These are phyloP conservation scores for Penicillium bialowiezense DNA, from an alignment of 495 filamentous ascomycete genomes.

Conservation along the genomic window DNA sequence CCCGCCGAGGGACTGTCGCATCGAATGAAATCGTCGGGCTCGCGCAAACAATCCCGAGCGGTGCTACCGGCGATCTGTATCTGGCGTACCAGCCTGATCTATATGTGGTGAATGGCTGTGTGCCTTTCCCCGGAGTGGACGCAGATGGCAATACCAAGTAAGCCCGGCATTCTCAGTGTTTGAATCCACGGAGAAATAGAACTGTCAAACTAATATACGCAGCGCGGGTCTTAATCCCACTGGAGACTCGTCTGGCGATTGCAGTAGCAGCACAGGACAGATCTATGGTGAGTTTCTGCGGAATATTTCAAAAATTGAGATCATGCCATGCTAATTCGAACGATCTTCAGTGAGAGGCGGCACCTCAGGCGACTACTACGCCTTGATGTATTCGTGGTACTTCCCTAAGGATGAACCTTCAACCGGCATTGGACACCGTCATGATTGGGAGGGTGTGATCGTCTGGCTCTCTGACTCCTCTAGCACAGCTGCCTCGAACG, in stretches of 20 bases:
- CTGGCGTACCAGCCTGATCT: conserved; percentile 50
- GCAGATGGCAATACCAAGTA: conserved; percentile 47
- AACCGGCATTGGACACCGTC: conserved; percentile 43
- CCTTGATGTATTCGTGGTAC: conserved; percentile 56
- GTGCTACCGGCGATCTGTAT: conserved; percentile 38
- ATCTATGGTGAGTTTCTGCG: conserved; percentile 31
- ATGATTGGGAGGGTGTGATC: conserved; percentile 53
- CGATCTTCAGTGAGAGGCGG: conserved; percentile 24
- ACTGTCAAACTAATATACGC: not conserved
- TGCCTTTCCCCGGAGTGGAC: conserved; percentile 54
- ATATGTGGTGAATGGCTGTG: conserved; percentile 50
- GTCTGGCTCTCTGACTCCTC: conserved; percentile 40
- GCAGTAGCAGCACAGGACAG: conserved; percentile 46
- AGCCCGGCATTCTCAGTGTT: conserved; percentile 7
- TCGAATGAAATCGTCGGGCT: conserved; percentile 47
- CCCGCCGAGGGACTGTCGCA: conserved; percentile 34
- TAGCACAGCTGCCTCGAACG: conserved; percentile 36
- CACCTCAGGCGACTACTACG: conserved; percentile 32
- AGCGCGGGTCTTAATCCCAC: conserved; percentile 41
- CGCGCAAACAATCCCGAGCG: conserved; percentile 43
- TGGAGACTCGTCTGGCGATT: conserved; percentile 38
- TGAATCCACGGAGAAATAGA: not conserved
- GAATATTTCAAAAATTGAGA: not conserved
- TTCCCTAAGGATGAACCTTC: conserved; percentile 47
- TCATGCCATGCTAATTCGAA: not conserved